Base-by-base conservation (phyloP, 2,329 filamentous ascomycete genomes). In the Trichoderma lentiforme region DNA sequence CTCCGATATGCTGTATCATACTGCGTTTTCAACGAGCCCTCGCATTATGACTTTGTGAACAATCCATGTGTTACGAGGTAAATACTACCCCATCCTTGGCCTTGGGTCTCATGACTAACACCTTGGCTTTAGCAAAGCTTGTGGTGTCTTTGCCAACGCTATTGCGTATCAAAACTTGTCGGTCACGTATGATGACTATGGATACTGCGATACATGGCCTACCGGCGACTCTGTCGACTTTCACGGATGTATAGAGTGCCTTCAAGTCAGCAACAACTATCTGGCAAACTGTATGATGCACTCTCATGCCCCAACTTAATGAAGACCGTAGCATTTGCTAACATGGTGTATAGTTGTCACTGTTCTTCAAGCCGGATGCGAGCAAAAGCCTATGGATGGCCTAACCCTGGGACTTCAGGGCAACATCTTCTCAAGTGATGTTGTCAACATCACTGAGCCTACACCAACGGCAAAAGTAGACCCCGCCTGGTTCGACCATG, bases 301-400 rank as follows among this genome's bases (percentile, higher is more conserved):
- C 28, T 8, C 8, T 18, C 3, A 26, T 4, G 4, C 6, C 2
- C 3, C 14, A 14, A 39, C 9, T 24, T 6, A 30, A 21, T n/a
- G 12, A n/a, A 26, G 11, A 18, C 18, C 15, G 4, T 24, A 3
- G 3, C 11, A 28, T 21, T 70, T 71, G 51, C 76, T 82, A 75
- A 80, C 71, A 62, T 75, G 21, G 6, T 4, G 1, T 5, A 2
- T 39, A 86, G 85, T 86, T 73, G 73, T 89, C 56, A 84, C 81
- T 14, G 80, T 86, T 43, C 82, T 91, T 8, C 80, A 88, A 71
- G 88, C 87, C 21, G 88, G 86, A 7, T 91, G 89, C 75, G 76
- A 83, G 67, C 86, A 90, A 74, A 81, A 81, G 71, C 87, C 89
- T 0, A 73, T 76, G 0, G 77, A 82, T 0, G 88, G 88, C 0